Evolutionary conservation across 345 rosid species (phyloP).

Genomic region (Brassica carinata): DNA sequence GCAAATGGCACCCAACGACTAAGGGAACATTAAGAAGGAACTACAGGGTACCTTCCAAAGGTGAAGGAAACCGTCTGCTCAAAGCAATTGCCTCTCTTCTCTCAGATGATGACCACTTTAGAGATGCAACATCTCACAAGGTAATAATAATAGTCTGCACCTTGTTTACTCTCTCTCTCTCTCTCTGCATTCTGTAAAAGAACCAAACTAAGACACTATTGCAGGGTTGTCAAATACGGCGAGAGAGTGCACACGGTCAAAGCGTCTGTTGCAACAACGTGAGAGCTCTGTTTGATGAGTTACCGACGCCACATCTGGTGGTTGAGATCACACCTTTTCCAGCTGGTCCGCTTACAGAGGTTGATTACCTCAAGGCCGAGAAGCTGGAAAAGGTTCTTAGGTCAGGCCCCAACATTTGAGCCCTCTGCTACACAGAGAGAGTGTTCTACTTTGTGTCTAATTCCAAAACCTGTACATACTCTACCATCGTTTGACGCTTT

Average conservation of each 20-base stretch:
- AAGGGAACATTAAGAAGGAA: slow-evolving; percentile 88
- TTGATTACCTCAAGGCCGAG: slow-evolving; percentile 89
- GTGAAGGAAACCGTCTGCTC: slow-evolving; percentile 81
- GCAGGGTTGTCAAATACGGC: slow-evolving; percentile 94
- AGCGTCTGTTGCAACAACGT: slow-evolving; percentile 98
- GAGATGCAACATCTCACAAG: slow-evolving; percentile 91
- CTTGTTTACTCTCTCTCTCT: neutral
- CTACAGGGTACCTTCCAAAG: slow-evolving; percentile 84
- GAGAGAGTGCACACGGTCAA: slow-evolving; percentile 95
- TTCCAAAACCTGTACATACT: slow-evolving; percentile 52
- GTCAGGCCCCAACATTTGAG: slow-evolving; percentile 68
- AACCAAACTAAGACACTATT: neutral
- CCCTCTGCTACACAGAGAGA: neutral
- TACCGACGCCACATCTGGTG: slow-evolving; percentile 84
- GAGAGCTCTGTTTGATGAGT: slow-evolving; percentile 92
- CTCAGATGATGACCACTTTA: slow-evolving; percentile 87
- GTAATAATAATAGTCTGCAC: slow-evolving; percentile 35
- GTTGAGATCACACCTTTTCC: slow-evolving; percentile 92
- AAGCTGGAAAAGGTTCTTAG: slow-evolving; percentile 84
- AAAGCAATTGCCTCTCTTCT: slow-evolving; percentile 82
- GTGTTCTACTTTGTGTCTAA: slow-evolving; percentile 22
- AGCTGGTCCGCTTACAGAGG: slow-evolving; percentile 75
- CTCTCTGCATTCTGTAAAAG: neutral
- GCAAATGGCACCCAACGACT: slow-evolving; percentile 96
- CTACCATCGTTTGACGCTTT: slow-evolving; percentile 12